Evolutionary conservation across 306 rosid genomes (phyloP).

Genomic region (Prunus mira): DNA sequence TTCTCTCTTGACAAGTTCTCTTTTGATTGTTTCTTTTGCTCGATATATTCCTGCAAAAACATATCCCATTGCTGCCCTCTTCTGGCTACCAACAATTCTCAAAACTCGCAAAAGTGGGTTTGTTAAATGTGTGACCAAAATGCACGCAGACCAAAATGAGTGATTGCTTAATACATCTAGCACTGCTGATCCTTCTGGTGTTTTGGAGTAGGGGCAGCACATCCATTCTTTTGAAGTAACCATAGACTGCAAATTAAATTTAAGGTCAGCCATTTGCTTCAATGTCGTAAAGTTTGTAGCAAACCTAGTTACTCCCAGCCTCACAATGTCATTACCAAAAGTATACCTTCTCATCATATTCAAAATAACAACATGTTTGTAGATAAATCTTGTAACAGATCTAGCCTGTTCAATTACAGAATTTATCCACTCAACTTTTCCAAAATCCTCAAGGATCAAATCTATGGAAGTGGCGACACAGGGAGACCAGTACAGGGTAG

Average conservation of each 20-base stretch:
- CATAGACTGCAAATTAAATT: slow-evolving; percentile 70
- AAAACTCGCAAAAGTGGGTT: slow-evolving; percentile 50
- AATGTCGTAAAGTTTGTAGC: slow-evolving; percentile 56
- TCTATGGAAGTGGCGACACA: slow-evolving; percentile 55
- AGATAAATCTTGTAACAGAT: slow-evolving; percentile 66
- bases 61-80: slow-evolving; percentile 71
- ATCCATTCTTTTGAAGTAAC: slow-evolving; percentile 78
- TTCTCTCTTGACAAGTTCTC: slow-evolving; percentile 57
- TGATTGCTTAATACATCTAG: slow-evolving; percentile 46
- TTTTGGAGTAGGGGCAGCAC: slow-evolving; percentile 54
- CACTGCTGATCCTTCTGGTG: slow-evolving; percentile 61
- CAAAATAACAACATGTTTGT: slow-evolving; percentile 51
- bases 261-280: slow-evolving; percentile 73
- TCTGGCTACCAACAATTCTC: slow-evolving; percentile 56
- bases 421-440: slow-evolving; percentile 67
- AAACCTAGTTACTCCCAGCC: slow-evolving; percentile 43
- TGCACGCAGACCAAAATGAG: slow-evolving; percentile 68
- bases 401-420: slow-evolving; percentile 57
- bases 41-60: slow-evolving; percentile 65
- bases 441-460: slow-evolving; percentile 59
- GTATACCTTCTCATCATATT: slow-evolving; percentile 70
- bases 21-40: slow-evolving; percentile 67
- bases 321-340: slow-evolving; percentile 65
- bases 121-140: slow-evolving; percentile 53
- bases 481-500: slow-evolving; percentile 70